phyloP scores from a whole-genome alignment of 2,329 filamentous ascomycete species.

The Penicillium polonicum region DNA sequence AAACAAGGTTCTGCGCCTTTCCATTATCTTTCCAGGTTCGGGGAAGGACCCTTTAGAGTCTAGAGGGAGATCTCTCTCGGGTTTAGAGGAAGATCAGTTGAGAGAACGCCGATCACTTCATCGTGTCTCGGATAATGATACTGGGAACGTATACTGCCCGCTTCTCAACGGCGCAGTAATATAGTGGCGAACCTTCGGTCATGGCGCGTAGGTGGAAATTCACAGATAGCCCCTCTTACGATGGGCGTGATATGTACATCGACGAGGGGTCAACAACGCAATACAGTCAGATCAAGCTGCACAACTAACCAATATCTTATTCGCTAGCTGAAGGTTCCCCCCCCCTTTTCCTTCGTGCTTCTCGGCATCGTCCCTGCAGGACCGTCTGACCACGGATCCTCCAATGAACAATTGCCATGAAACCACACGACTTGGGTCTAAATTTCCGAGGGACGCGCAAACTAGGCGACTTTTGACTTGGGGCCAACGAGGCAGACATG shows the following conservation, averaged over 20 bases:
- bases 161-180: background rate
- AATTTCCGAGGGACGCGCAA: too few relatives aligned
- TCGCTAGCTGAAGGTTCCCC: background rate
- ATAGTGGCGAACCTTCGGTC: background rate
- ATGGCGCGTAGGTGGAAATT: background rate
- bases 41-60: background rate
- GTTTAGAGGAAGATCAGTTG: background rate
- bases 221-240: background rate
- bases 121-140: background rate
- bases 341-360: background rate
- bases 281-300: conserved; percentile 3
- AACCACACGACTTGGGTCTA: background rate
- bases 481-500: too few relatives aligned
- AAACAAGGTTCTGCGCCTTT: background rate
- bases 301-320: background rate
- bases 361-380: conserved; percentile 9
- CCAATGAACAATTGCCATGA: background rate
- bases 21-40: background rate
- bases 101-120: background rate
- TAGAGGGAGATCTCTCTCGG: background rate
- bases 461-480: too few relatives aligned
- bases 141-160: background rate
- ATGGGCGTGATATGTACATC: background rate
- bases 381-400: background rate
- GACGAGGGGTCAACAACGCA: background rate